Percentiles rank a stretch among this genome's conserved stretches.
phyloP scores from a whole-genome alignment of 78 protist species.

The Salpingoeca rosetta region DNA sequence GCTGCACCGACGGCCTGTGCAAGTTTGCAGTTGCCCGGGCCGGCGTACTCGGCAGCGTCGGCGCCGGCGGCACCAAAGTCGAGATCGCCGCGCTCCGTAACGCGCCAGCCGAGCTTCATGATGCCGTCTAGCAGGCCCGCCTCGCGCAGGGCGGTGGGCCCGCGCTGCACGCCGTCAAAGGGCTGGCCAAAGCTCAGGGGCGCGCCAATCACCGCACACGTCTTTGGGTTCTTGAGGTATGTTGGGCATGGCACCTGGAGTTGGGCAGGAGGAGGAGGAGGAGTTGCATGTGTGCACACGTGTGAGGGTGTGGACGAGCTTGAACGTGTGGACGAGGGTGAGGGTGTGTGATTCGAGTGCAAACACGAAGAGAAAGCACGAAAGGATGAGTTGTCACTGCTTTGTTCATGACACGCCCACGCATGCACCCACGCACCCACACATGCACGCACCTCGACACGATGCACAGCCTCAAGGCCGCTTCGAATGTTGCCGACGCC shows the following conservation, averaged over 20 bases:
- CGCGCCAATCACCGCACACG: not conserved
- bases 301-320: not conserved
- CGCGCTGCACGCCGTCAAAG: not conserved
- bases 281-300: not conserved
- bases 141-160: not conserved
- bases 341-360: not conserved
- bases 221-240: not conserved
- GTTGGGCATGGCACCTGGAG: not conserved
- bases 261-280: not conserved
- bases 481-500: not conserved
- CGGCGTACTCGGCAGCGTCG: not conserved
- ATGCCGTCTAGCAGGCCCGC: not conserved
- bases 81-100: not conserved
- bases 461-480: not conserved
- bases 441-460: not conserved
- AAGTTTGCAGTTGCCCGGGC: not conserved
- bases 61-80: not conserved
- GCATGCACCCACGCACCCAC: too few species aligned
- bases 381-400: not conserved
- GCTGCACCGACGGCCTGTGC: not conserved
- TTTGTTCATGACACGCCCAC: too few species aligned
- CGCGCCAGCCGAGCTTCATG: not conserved
- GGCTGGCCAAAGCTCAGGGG: not conserved
- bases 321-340: not conserved
- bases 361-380: not conserved